phyloP scores from a whole-genome alignment of 305 asterid species.

The Rubia peregrina region DNA sequence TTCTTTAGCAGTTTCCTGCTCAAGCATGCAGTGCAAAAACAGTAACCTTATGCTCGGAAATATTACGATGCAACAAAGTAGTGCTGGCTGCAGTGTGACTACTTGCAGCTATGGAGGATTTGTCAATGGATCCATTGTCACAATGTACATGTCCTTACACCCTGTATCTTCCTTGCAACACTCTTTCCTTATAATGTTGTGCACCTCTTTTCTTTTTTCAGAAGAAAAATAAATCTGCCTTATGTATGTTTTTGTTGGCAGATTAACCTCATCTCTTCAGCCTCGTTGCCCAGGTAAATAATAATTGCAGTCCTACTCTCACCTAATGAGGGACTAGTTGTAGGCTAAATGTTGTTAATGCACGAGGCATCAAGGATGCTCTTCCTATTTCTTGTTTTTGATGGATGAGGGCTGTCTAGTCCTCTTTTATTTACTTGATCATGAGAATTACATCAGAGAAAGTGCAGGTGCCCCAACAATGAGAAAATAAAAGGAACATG shows the following conservation, averaged over 20 bases:
- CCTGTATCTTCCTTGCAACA: background rate
- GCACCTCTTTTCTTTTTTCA: constrained; percentile 6
- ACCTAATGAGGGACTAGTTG: too few relatives aligned
- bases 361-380: background rate
- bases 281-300: constrained; percentile 93
- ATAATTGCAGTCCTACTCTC: constrained; percentile 4
- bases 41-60: constrained; percentile 92
- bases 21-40: constrained; percentile 90
- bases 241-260: constrained; percentile 29
- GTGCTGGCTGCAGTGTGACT: constrained; percentile 96
- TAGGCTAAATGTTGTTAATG: background rate
- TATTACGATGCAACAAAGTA: constrained; percentile 59
- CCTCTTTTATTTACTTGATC: background rate
- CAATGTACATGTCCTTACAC: constrained; percentile 43
- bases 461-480: background rate
- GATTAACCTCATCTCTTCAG: constrained; percentile 68
- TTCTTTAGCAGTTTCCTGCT: constrained; percentile 86
- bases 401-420: background rate
- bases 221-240: background rate
- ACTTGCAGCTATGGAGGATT: constrained; percentile 77
- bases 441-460: background rate
- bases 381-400: background rate
- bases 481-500: too few relatives aligned
- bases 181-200: background rate
- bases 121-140: constrained; percentile 70